Evolutionary conservation across 495 filamentous ascomycete species (phyloP), one percentile per base, ranked within the genome.

Genomic region (Amniculicola lignicola): DNA sequence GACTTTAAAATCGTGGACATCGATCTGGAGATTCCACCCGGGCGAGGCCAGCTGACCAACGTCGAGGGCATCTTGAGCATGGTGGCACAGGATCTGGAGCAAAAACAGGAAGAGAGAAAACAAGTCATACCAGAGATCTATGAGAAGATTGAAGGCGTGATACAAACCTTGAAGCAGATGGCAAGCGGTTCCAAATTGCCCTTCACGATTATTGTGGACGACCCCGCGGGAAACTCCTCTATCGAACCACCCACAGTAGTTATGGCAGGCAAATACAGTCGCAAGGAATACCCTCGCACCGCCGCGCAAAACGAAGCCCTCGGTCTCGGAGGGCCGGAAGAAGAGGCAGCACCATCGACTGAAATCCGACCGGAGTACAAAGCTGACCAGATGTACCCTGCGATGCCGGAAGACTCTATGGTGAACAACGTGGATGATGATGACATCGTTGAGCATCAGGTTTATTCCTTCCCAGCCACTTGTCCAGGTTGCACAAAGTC

Each of bases 191-290:
- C 82, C 7, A 79, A 75, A 1, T 91, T 92, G 65, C 93, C 94
- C n/a, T 96, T 97, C 75, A 82, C 85, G 5, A 72, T 97, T 27
- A 81, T 79, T 10, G 68, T 96, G 27, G 89, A 99, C 68, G 93
- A 99, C 63, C 87, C 87, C 1, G 87, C 90, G 3, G 93, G 93
- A n/a, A 99, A 99, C 76, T 94, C 89, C 2, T 97, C 88, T 81
- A 94, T 99, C 63, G 89, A 95, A 43, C 93, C 93, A 25, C 85
- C 87, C 56, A 79, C 85, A 51, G 72, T 79, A 63, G 82, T 87
- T 4, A 73, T 70, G 27, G 72, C 67, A 44, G 84, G 82, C 42
- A 96, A 95, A 70, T 96, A 90, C 81, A 76, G 75, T 22, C 85
- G 88, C 60, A 77, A 75, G 35, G 86, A 96, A 65, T 99, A 95